Base-by-base conservation (phyloP, 2,329 filamentous ascomycete species). In the Onygenales sp. region DNA sequence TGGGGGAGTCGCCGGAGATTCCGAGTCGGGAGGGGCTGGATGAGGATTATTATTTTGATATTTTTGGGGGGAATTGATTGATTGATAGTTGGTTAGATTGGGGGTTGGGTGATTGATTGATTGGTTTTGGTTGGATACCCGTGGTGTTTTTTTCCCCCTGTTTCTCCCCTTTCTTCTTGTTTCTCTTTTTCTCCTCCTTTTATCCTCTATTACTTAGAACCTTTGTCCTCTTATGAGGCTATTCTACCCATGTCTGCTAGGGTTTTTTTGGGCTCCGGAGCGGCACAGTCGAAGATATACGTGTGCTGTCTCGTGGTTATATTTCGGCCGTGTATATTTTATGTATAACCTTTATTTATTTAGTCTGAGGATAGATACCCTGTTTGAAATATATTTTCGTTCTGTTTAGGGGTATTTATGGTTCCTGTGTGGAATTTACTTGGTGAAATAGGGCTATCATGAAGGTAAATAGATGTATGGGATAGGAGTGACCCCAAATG, bases 41-140 rank as follows among this genome's bases (percentile, higher is more conserved):
- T 67, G 89, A 95, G 59, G 86, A 96, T 67, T 98, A 94, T 69
- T 96, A 86, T 72, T 97, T 94, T 72, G 88, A 92, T 68, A 78
- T 87, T 43, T 87, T 74, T 63, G 73, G 72, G 7, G 70, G 70
- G 31, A 58, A 57, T 48, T 69, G 57, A 43, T 34, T 34, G 37
- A 49, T 49, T 49, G 14, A 52, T 34, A 53, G 21, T 53, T 42
- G 43, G 33, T 42, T 32, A 44, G 13, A 8, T 49, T 40, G 34
- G 40, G 17, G 4, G 45, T 33, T 17, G 3, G 44, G 1, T 13
- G 44, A 8, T 21, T 21, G 32, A 33, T 37, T 6, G 21, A 6
- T 40, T 11, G 10, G 11, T 40, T 40, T 40, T 14, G 10, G 10
- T 40, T 40, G 37, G 37, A 14, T 11, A 11, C 37, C 14, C 37